Percentiles rank a stretch among this genome's conserved stretches.
These are phyloP conservation scores for Torulaspora delbrueckii DNA, from an alignment of 805 yeast genomes.

Conservation along the genomic window DNA sequence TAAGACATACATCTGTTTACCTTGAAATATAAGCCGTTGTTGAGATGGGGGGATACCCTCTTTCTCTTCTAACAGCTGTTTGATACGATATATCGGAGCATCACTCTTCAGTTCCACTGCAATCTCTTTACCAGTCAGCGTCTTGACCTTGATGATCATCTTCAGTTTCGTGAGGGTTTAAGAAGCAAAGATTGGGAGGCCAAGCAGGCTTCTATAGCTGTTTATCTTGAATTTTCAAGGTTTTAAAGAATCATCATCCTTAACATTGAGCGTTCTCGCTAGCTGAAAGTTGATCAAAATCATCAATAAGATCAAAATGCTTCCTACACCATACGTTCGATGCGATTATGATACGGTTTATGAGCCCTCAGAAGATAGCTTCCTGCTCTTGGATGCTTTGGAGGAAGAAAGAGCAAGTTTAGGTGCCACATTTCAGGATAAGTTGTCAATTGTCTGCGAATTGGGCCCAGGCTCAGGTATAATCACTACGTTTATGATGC, in stretches of 20 bases:
- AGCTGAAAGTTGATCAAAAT: background rate
- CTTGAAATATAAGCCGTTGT: constrained; percentile 84
- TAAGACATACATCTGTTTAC: constrained; percentile 75
- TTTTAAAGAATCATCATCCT: background rate
- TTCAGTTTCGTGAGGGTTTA: background rate
- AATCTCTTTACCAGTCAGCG: constrained; percentile 37
- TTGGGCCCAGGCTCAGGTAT: constrained; percentile 93
- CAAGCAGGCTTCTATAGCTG: background rate
- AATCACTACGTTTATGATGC: constrained; percentile 67
- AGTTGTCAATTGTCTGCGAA: constrained; percentile 61
- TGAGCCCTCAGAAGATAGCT: constrained; percentile 94
- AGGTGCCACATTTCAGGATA: constrained; percentile 23
- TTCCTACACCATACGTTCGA: constrained; percentile 68
- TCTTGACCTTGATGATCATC: constrained; percentile 30
- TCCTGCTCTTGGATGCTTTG: constrained; percentile 71
- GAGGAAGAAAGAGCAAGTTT: constrained; percentile 52
- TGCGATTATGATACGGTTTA: constrained; percentile 71
- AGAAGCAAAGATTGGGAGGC: background rate
- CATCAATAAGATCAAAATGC: constrained; percentile 42
- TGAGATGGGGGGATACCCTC: constrained; percentile 97
- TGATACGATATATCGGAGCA: constrained; percentile 57
- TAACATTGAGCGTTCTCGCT: background rate
- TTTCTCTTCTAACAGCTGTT: constrained; percentile 89
- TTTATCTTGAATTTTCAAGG: background rate
- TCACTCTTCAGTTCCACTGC: constrained; percentile 32